Evolutionary conservation across 148 eudicot genomes (phyloP).

Genomic region (Amaranthus cruentus): DNA sequence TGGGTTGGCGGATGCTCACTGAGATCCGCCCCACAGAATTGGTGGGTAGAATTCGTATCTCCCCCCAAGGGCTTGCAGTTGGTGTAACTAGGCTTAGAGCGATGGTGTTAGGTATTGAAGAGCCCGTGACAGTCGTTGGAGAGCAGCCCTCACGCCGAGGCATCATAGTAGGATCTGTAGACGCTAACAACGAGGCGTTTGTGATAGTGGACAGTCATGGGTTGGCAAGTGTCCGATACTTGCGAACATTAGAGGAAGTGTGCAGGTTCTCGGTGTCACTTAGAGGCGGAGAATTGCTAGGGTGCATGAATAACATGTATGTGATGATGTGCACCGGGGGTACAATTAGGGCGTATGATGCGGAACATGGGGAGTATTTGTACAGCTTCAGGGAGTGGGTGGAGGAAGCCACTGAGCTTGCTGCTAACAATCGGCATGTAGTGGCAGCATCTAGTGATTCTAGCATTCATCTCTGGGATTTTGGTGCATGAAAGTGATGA

Average conservation of each 20-base stretch:
- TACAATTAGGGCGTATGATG: slow-evolving; percentile 55
- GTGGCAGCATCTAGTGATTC: slow-evolving; percentile 47
- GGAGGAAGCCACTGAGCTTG: slow-evolving; percentile 45
- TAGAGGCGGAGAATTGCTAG: slow-evolving; percentile 35
- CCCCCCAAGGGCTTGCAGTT: slow-evolving; percentile 46
- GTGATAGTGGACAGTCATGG: slow-evolving; percentile 47
- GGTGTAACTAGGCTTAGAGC: slow-evolving; percentile 54
- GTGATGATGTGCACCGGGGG: slow-evolving; percentile 53
- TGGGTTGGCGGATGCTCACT: slow-evolving; percentile 78
- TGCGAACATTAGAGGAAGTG: slow-evolving; percentile 38
- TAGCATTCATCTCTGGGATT: slow-evolving; percentile 79
- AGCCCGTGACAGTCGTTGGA: slow-evolving; percentile 32
- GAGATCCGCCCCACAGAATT: slow-evolving; percentile 40
- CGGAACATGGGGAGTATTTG: slow-evolving; percentile 44
- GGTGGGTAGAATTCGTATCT: slow-evolving; percentile 60
- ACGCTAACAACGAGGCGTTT: slow-evolving; percentile 29
- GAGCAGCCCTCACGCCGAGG: slow-evolving; percentile 36
- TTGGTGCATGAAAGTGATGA: slow-evolving; percentile 35
- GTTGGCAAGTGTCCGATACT: slow-evolving; percentile 42
- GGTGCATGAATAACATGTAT: slow-evolving; percentile 62
- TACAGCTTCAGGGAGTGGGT: slow-evolving; percentile 54
- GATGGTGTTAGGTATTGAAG: slow-evolving; percentile 40
- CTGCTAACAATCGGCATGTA: slow-evolving; percentile 47
- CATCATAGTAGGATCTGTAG: slow-evolving; percentile 50
- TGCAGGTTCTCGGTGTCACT: slow-evolving; percentile 40